These are phyloP conservation scores for Xylaria scruposa DNA, from an alignment of 495 filamentous ascomycete genomes.

Conservation along the genomic window DNA sequence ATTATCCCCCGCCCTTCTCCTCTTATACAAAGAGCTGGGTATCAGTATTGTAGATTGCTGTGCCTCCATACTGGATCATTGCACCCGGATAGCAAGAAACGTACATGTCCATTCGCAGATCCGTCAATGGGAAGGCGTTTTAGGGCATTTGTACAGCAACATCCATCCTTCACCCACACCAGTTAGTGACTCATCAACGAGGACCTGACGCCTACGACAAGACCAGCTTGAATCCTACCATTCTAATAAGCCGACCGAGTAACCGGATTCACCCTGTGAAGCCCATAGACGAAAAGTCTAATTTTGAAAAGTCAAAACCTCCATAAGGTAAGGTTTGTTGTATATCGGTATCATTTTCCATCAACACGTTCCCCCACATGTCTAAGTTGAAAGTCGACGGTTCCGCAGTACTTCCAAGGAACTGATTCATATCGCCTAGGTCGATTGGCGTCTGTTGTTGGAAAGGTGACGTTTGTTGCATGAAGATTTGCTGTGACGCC, in stretches of 20 bases:
- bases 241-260: neutral
- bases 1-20: neutral
- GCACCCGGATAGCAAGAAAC: neutral
- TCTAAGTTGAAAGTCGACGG: slow-evolving; percentile 15
- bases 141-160: neutral
- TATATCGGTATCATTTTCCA: slow-evolving; percentile 10
- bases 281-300: slow-evolving; percentile 19
- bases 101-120: neutral
- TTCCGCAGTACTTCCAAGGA: neutral
- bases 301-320: slow-evolving; percentile 23
- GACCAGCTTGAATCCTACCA: neutral
- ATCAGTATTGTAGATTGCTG: slow-evolving; percentile 4
- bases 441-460: slow-evolving; percentile 21
- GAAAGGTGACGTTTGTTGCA: slow-evolving; percentile 17
- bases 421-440: slow-evolving; percentile 19
- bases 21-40: neutral
- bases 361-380: slow-evolving; percentile 29
- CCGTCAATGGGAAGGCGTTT: neutral
- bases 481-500: neutral
- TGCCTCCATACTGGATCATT: neutral
- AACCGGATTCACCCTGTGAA: neutral
- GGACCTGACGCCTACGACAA: neutral
- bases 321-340: slow-evolving; percentile 16
- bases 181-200: neutral
- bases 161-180: neutral